Evolutionary conservation across 495 filamentous ascomycete species (phyloP).

Genomic region (Daldinia decipiens): DNA sequence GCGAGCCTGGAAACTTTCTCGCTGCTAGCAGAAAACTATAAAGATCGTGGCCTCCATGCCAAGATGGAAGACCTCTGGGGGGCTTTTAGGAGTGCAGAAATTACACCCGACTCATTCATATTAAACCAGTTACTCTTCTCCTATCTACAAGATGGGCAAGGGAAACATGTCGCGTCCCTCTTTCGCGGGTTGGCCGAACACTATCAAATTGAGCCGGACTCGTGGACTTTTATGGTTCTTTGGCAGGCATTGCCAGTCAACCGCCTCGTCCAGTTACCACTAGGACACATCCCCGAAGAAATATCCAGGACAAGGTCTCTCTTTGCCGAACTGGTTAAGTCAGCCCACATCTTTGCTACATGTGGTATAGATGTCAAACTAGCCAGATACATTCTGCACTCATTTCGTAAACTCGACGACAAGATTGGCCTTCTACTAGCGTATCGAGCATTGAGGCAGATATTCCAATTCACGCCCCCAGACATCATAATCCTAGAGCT

Average conservation of each 20-base stretch:
- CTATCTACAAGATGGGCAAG: constrained; percentile 63
- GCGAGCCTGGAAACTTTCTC: constrained; percentile 82
- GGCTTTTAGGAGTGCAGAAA: constrained; percentile 65
- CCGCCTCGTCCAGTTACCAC: constrained; percentile 52
- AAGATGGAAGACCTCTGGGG: constrained; percentile 67
- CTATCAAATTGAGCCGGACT: constrained; percentile 64
- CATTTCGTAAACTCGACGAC: constrained; percentile 57
- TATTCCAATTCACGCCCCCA: constrained; percentile 62
- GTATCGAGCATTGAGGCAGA: constrained; percentile 62
- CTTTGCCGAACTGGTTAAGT: constrained; percentile 69
- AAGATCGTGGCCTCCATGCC: constrained; percentile 64
- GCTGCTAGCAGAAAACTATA: constrained; percentile 77
- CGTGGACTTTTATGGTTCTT: constrained; percentile 75
- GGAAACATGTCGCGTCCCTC: constrained; percentile 63
- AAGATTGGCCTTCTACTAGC: constrained; percentile 68
- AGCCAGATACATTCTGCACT: constrained; percentile 57
- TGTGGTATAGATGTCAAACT: constrained; percentile 49
- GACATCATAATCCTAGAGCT: constrained; percentile 56
- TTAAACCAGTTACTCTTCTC: constrained; percentile 79
- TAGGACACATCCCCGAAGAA: constrained; percentile 57
- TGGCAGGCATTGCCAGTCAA: constrained; percentile 64
- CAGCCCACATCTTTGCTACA: constrained; percentile 48
- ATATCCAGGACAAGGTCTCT: constrained; percentile 63
- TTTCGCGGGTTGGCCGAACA: constrained; percentile 58
- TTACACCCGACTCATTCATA: constrained; percentile 73